Percentiles rank a stretch among this genome's conserved stretches.
Conservation (phyloP, 1,139 yeast genomes). For the Blastobotrys serpentis region DNA sequence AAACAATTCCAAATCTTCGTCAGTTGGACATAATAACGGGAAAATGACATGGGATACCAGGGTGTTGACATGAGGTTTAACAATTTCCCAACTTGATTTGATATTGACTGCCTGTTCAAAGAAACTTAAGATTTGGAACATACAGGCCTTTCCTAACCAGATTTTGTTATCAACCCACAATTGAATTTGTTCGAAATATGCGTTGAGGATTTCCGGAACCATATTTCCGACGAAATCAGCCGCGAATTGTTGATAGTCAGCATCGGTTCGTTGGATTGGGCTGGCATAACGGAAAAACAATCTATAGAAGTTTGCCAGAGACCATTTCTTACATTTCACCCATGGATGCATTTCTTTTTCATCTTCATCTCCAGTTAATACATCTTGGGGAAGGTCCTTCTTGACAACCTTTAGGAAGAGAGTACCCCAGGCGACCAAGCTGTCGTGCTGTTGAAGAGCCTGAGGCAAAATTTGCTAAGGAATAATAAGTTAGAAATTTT, state of each 20-base stretch:
- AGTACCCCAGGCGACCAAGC: conserved; percentile 70
- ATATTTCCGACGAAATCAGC: conserved; percentile 45
- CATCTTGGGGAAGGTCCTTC: conserved; percentile 54
- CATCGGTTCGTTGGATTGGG: conserved; percentile 34
- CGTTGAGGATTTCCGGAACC: conserved; percentile 69
- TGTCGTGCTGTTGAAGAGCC: conserved; percentile 58
- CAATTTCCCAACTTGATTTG: conserved; percentile 65
- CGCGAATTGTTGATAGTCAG: conserved; percentile 38
- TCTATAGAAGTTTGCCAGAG: conserved; percentile 73
- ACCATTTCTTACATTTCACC: conserved; percentile 89
- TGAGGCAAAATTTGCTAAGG: conserved; percentile 67
- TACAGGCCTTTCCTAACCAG: conserved; percentile 69
- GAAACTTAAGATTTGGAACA: conserved; percentile 67
- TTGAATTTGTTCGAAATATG: conserved; percentile 65
- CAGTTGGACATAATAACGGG: conserved; percentile 74
- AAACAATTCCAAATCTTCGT: conserved; percentile 68
- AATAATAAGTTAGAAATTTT: conserved; percentile 3
- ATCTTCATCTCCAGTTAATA: conserved; percentile 47
- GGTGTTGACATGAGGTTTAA: conserved; percentile 67
- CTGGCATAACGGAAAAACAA: conserved; percentile 75
- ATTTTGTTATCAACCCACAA: conserved; percentile 63
- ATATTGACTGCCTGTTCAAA: conserved; percentile 68
- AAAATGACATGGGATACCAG: conserved; percentile 71
- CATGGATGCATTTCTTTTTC: conserved; percentile 53
- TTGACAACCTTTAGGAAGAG: conserved; percentile 71